Evolutionary conservation across 805 yeast genomes (phyloP), one percentile per base, ranked within the genome.

Genomic region (Metschnikowia shivogae): DNA sequence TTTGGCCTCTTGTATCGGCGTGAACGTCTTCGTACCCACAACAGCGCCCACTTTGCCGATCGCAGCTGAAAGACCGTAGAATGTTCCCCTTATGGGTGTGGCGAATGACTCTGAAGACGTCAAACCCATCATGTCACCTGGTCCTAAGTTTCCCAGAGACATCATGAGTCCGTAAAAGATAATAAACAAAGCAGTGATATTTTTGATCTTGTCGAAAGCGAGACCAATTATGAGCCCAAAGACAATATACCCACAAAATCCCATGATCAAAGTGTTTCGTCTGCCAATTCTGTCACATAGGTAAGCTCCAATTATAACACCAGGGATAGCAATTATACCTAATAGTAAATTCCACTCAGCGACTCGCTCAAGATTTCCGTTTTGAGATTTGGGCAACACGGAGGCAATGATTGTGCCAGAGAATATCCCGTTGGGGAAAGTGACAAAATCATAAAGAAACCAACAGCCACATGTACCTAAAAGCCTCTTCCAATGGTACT

Each of bases 1-100:
- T 50, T 82, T 68, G 57, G 83, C 63, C 34, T 57, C 63, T 63
- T 82, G 80, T 53, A 86, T 84, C 13, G 88, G 85, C 8, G 81
- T 78, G 65, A 86, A 86, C 13, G 76, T 76, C 60, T 82, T 78
- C 20, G 89, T 84, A 26, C 93, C 93, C 17, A 84, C 81, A 19
- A 84, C 89, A n/a, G 92, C 93, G 45, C 93, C 95, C 22, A 83
- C 84, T 62, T 86, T 86, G 46, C 93, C 93, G 39, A 84, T 68
- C 3, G 90, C 93, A 32, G 93, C 93, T 38, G 85, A 75, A 19
- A 86, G 54, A 32, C 92, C 92, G 56, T 86, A 86, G 40, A 78
- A 70, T 0, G 89, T 82, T 32, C 90, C 92, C 63, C 93, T 73
- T 35, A 86, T 80, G 11, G 87, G 85, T 6, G 90, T 83, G 14